These are phyloP conservation scores for Delonix regia DNA, from an alignment of 306 rosid genomes.

Conservation along the genomic window DNA sequence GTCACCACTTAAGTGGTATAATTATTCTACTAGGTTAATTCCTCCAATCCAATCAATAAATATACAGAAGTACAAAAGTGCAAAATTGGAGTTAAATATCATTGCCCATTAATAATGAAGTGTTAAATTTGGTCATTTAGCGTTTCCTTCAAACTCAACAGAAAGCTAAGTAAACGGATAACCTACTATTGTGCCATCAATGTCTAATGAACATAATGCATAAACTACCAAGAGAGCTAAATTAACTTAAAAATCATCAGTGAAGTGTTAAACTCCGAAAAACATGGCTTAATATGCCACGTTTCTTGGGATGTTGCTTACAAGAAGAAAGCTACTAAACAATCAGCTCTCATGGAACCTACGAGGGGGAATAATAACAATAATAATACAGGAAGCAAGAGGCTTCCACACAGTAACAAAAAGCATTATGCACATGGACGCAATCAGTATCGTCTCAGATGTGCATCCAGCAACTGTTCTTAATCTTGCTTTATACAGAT, in stretches of 20 bases:
- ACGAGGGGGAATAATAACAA: not conserved
- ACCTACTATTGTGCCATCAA: not conserved
- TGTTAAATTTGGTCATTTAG: not conserved
- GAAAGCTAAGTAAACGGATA: not conserved
- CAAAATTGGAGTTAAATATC: no score
- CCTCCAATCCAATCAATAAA: no score
- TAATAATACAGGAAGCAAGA: constrained; percentile 60
- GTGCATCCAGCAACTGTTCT: constrained; percentile 49
- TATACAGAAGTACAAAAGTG: no score
- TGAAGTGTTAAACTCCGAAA: not conserved
- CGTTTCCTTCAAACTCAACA: not conserved
- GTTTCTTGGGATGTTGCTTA: constrained; percentile 37
- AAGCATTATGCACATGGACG: constrained; percentile 71
- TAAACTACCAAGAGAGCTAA: not conserved
- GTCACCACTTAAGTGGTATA: no score
- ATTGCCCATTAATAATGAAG: not conserved
- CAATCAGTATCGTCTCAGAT: constrained; percentile 56
- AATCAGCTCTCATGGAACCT: constrained; percentile 30
- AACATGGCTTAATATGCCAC: constrained; percentile 24
- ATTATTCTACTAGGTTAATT: no score
- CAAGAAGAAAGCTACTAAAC: constrained; percentile 35
- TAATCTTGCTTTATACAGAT: constrained; percentile 42
- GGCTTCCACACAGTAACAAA: constrained; percentile 46
- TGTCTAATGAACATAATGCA: not conserved
- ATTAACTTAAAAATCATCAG: not conserved